Evolutionary conservation across 495 filamentous ascomycete species (phyloP).

Genomic region (Penicillium bovifimosum): DNA sequence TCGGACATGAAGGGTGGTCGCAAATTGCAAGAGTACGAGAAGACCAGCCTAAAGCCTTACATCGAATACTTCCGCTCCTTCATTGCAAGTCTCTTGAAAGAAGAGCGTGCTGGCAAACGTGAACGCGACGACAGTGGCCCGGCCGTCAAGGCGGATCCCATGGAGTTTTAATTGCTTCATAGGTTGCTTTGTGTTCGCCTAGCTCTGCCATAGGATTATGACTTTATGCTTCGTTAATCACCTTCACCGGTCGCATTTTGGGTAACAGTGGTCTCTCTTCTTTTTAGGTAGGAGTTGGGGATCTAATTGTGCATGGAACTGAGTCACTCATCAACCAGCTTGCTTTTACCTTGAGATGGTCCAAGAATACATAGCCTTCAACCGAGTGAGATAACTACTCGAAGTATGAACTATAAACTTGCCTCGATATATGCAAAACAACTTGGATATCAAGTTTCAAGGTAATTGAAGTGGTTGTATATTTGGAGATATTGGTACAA

Average conservation of each 20-base stretch:
- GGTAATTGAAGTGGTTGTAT: constrained; percentile 6
- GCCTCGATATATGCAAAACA: too few species aligned
- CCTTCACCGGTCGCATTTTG: background rate
- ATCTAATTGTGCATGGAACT: background rate
- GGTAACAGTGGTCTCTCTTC: background rate
- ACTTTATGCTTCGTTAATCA: constrained; percentile 11
- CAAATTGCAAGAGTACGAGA: constrained; percentile 82
- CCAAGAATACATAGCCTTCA: background rate
- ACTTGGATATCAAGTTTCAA: background rate
- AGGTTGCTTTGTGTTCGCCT: background rate
- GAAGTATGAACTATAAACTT: background rate
- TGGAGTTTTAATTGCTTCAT: constrained; percentile 43
- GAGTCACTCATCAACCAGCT: background rate
- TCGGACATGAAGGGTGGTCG: constrained; percentile 36
- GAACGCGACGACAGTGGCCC: constrained; percentile 55
- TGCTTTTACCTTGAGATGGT: background rate
- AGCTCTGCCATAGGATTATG: constrained; percentile 7
- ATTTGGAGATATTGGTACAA: constrained; percentile 6
- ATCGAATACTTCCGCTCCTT: constrained; percentile 83
- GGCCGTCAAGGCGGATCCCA: constrained; percentile 45
- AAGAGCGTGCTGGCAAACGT: constrained; percentile 69
- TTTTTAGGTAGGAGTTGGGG: background rate
- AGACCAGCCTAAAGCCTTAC: constrained; percentile 90
- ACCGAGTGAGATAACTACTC: background rate
- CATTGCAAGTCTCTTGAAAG: constrained; percentile 70